phyloP scores from a whole-genome alignment of 768 basidiomycete genomes.

The Termitomyces sp. region DNA sequence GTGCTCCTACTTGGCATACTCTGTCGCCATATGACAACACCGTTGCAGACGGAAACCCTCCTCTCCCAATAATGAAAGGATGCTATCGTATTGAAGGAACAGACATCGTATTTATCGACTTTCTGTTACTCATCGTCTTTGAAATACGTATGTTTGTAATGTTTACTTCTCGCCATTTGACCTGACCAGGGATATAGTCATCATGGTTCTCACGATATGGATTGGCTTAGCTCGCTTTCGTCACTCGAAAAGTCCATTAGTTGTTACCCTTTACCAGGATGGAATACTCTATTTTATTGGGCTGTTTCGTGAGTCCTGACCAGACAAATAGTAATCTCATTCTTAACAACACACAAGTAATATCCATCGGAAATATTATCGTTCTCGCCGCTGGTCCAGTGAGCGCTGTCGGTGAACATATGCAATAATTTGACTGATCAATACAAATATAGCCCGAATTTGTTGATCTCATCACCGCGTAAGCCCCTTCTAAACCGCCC shows the following conservation, averaged over 20 bases:
- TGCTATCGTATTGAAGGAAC: conserved; percentile 6
- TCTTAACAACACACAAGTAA: neutral
- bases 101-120: neutral
- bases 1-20: neutral
- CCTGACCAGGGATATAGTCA: neutral
- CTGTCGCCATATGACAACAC: neutral
- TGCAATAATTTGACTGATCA: neutral
- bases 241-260: neutral
- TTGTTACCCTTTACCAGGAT: neutral
- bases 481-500: neutral
- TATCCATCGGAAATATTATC: neutral
- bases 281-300: neutral
- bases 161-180: neutral
- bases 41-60: conserved; percentile 3
- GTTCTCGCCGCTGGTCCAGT: neutral
- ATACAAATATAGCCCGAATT: neutral
- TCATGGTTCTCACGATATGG: conserved; percentile 1
- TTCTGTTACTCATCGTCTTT: neutral
- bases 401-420: neutral
- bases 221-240: neutral
- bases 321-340: neutral
- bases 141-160: neutral
- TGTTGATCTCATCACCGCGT: neutral
- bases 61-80: conserved; percentile 5
- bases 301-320: neutral